These are phyloP conservation scores for Wallacemonas sp. DNA, from an alignment of 208 protist species.

Conservation along the genomic window DNA sequence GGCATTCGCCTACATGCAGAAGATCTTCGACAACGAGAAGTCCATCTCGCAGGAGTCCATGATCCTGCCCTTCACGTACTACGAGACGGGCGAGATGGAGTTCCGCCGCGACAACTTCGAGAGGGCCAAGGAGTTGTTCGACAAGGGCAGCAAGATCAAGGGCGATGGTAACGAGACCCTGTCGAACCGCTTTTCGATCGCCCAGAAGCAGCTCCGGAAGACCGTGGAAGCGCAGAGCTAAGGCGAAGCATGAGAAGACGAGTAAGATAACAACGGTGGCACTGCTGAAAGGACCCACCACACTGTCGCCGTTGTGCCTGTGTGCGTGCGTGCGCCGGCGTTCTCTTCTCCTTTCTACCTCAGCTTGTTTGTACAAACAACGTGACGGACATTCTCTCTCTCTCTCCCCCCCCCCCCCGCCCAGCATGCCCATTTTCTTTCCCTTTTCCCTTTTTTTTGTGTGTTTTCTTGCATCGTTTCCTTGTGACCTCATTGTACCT, in stretches of 20 bases:
- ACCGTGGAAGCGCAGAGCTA: constrained; percentile 43
- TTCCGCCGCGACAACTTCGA: constrained; percentile 74
- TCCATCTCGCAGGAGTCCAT: constrained; percentile 82
- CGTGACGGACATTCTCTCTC: no score
- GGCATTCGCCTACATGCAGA: constrained; percentile 57
- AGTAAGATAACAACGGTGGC: no score
- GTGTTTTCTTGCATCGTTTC: constrained; percentile 18
- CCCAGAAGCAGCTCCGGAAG: constrained; percentile 86
- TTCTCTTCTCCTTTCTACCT: constrained; percentile 15
- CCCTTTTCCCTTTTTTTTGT: constrained; percentile 31
- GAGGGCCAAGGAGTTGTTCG: constrained; percentile 78
- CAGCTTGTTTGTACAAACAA: constrained; percentile 15
- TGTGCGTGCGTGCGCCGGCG: no score
- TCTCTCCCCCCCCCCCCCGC: no score
- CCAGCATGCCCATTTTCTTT: no score
- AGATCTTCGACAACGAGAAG: constrained; percentile 83
- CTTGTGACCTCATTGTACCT: no score
- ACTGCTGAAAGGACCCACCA: no score
- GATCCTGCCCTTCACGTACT: constrained; percentile 89
- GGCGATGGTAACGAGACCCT: constrained; percentile 91
- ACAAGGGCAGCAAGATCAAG: constrained; percentile 77
- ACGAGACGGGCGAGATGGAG: constrained; percentile 86
- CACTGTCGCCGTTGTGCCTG: no score
- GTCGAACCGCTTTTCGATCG: constrained; percentile 85
- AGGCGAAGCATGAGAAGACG: neutral